Evolutionary conservation across 441 rosid species (phyloP), one percentile per base, ranked within the genome.

Genomic region (Eugenia klotzschiana): DNA sequence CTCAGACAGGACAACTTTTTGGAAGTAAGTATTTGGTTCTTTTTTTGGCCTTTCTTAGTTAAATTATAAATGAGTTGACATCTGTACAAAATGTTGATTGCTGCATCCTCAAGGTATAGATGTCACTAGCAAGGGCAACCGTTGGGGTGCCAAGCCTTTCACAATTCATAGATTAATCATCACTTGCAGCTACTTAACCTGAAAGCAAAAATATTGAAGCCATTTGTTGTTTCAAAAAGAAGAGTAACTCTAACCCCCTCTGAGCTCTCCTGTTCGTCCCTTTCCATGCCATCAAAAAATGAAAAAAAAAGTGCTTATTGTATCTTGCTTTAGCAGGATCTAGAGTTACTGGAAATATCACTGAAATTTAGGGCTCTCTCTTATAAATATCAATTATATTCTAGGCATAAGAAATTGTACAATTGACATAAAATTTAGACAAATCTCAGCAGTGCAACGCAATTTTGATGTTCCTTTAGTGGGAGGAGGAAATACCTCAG

Each of bases 1-100:
- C 90, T 94, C 86, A 92, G 98, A 88, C 93, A 94, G 88, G 98
- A 95, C 84, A 97, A 97, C 86, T 97, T 94, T 90, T 87, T 95
- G 84, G 98, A 97, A 98, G 98, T 95, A 91, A 56, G 81, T 41
- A 40, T 80, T 27, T 57, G 16, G 16, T 69, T 52, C 77, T 80
- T 23, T 73, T 52, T 52, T 51, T 25, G 83, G 26, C 26, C 53
- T 52, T 79, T 25, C 23, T 51, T 50, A 46, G 27, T 64, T 27
- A 82, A 58, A 49, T 82, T 16, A 72, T 37, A 26, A 4, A 41
- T 52, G 8, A 69, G 55, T 22, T 49, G n/a, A 69, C 25, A 10
- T 69, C 46, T 33, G 46, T 33, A 69, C 77, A 33, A 33, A 69
- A 5, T 33, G 46, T 69, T 33, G 25, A 37, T 43, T 37, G 46